A percentile compares a stretch with the other conserved stretches of the same genome.
Conservation (phyloP, 176 grass and related monocot species). For the Rhynchospora tenuis region DNA sequence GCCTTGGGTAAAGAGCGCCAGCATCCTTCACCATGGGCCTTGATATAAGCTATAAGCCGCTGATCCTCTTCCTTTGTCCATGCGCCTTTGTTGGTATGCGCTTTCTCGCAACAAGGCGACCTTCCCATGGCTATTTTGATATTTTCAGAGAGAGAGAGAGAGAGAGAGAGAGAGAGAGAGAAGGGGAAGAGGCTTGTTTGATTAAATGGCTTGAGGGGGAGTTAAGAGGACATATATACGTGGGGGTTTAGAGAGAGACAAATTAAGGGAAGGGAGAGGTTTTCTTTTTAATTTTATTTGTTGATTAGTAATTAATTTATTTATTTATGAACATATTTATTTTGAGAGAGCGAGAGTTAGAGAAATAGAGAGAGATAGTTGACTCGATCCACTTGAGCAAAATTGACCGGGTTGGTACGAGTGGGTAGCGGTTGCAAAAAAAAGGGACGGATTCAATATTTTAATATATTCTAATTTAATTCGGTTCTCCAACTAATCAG, state of each 20-base stretch:
- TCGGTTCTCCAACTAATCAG: neutral
- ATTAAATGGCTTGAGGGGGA: conserved; percentile 12
- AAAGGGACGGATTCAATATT: conserved; percentile 6
- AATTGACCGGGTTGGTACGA: conserved; percentile 34
- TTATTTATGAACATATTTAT: neutral
- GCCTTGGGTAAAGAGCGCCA: conserved; percentile 82
- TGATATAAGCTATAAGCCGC: conserved; percentile 59
- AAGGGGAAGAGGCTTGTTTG: neutral
- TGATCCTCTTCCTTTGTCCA: conserved; percentile 95
- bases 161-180: conserved; percentile 1
- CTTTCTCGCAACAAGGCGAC: conserved; percentile 96
- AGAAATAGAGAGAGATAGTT: conserved; percentile 3
- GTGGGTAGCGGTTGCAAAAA: conserved; percentile 28
- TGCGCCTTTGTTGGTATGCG: conserved; percentile 88
- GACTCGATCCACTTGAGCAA: conserved; percentile 28
- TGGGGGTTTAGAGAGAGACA: neutral
- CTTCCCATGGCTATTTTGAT: conserved; percentile 58
- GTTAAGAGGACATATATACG: conserved; percentile 15
- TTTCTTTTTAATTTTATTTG: neutral
- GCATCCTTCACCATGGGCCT: conserved; percentile 65
- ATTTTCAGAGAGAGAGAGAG: neutral
- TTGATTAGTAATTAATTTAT: neutral
- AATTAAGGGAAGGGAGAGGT: neutral
- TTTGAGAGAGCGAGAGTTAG: neutral
- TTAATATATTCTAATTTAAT: neutral